Conservation (phyloP, 2,329 filamentous ascomycete genomes). For the Ceratocystis ficicola region DNA sequence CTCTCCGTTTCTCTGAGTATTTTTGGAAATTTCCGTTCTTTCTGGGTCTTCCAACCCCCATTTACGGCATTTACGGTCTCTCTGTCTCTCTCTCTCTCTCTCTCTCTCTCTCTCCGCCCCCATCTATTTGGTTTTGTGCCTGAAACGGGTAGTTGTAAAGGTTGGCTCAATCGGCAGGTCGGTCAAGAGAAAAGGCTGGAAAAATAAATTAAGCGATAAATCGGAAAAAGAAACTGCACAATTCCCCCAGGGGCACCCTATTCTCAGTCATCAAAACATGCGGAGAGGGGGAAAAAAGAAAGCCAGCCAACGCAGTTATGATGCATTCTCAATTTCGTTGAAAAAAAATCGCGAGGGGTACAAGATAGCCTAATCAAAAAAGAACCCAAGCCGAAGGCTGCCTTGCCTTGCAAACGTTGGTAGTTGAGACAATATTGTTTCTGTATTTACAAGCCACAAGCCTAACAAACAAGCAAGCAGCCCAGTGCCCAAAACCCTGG, state of each 20-base stretch:
- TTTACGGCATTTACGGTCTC: neutral
- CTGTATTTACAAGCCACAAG: neutral
- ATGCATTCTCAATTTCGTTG: neutral
- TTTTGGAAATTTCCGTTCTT: neutral
- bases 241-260: neutral
- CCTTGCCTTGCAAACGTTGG: neutral
- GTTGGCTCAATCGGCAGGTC: neutral
- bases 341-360: neutral
- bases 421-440: constrained; percentile 1
- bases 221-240: neutral
- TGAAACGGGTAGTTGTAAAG: neutral
- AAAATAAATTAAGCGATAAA: constrained; percentile 1
- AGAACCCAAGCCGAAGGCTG: neutral
- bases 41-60: neutral
- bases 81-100: neutral
- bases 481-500: neutral
- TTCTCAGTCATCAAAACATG: neutral
- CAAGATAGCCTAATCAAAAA: too few relatives aligned
- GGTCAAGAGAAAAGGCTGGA: neutral
- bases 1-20: neutral
- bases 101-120: neutral
- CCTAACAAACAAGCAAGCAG: neutral
- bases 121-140: neutral
- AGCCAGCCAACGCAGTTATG: neutral
- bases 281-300: neutral